Evolutionary conservation across 2,329 filamentous ascomycete species (phyloP), one percentile per base, ranked within the genome.

Genomic region (Boeremia exigua): DNA sequence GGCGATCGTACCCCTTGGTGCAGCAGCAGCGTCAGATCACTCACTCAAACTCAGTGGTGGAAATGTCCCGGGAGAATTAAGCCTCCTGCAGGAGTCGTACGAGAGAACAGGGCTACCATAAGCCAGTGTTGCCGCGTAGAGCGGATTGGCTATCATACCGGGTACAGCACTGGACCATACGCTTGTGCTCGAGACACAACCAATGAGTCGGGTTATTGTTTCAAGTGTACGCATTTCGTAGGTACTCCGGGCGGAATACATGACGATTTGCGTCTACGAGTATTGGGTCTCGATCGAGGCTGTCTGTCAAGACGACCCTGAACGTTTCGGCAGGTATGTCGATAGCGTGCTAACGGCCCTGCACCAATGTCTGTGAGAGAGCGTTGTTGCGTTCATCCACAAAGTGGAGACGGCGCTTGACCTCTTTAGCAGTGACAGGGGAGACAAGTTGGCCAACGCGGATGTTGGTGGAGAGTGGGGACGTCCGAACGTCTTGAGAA

Each of bases 21-120:
- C 54, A 60, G 48, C 54, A 59, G 48, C 47, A 59, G 59, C 50
- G 42, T 68, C 48, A 60, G 60, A 55, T 58, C 53, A 48, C 52
- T 46, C 27, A 33, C 48, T 57, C 46, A 54, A 54, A 48, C 36
- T 61, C 53, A 69, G 58, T 70, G 66, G 66, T 71, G 66, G 67
- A 70, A 69, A 68, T 61, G 48, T 49, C 48, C 57, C 63, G 66
- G 67, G 56, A 66, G 58, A 66, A 68, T 65, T 54, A 63, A 59
- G 57, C 57, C 56, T 47, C 60, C 60, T 67, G 64, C 59, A 50
- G 51, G 47, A 56, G 39, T 73, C 66, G 65, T 70, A 74, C 65
- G 68, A 73, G 60, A 36, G 45, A 38, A 39, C 36, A 29, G 28
- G 28, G 29, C 27, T 48, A 17, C 40, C 34, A 53, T 48, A 61